Evolutionary conservation across 1,139 yeast genomes (phyloP).

Genomic region (Lodderomyces theae): DNA sequence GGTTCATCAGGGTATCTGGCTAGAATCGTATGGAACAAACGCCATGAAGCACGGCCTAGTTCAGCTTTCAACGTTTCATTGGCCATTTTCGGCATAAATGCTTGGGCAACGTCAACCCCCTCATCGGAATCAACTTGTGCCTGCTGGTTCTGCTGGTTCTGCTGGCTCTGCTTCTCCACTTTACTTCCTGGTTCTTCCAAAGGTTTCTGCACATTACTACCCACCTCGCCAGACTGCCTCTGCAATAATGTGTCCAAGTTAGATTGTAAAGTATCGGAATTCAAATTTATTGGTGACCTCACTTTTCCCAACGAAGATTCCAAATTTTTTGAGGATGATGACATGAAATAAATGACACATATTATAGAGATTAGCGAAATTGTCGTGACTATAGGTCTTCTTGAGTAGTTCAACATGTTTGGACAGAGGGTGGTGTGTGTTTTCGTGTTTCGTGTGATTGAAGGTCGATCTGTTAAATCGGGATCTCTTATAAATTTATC

Average conservation of each 20-base stretch:
- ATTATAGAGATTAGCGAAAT: conserved; percentile 23
- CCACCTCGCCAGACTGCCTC: conserved; percentile 1
- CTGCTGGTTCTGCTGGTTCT: too few relatives aligned
- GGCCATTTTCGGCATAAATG: conserved; percentile 89
- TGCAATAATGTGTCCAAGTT: conserved; percentile 3
- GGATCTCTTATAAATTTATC: neutral
- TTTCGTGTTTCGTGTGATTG: too few relatives aligned
- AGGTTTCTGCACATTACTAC: conserved; percentile 5
- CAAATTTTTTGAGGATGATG: conserved; percentile 18
- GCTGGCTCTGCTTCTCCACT: too few relatives aligned
- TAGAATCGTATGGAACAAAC: conserved; percentile 75
- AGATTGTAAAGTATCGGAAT: conserved; percentile 6
- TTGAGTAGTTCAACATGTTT: conserved; percentile 7
- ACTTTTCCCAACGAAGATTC: conserved; percentile 23
- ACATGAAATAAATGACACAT: conserved; percentile 28
- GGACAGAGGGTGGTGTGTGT: neutral
- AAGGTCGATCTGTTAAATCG: too few relatives aligned
- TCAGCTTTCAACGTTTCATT: conserved; percentile 59
- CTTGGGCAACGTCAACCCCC: conserved; percentile 17
- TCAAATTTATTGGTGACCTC: conserved; percentile 23
- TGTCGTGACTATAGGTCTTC: conserved; percentile 27
- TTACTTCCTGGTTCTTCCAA: too few relatives aligned
- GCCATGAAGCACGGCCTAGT: conserved; percentile 91
- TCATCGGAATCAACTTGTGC: neutral
- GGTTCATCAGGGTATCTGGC: conserved; percentile 92